These are phyloP conservation scores for Cylindrotheca fusiformis DNA, from an alignment of 108 stramenopile species.

Conservation along the genomic window DNA sequence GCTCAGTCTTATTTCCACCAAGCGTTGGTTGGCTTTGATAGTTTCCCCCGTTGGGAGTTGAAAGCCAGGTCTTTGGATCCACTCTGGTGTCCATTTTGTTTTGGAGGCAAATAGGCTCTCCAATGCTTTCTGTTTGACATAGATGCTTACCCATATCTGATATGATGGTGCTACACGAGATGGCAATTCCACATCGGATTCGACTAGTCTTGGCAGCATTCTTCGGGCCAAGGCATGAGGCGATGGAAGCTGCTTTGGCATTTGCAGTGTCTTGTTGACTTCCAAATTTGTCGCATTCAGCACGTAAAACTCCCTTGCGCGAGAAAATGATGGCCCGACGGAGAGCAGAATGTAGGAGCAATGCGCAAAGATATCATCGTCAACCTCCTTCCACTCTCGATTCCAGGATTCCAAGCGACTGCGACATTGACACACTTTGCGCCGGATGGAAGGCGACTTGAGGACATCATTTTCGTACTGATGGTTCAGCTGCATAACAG, in stretches of 20 bases:
- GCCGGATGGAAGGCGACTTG: constrained; percentile 2
- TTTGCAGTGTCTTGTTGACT: neutral
- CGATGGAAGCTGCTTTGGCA: neutral
- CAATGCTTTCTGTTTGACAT: neutral
- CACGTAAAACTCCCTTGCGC: constrained; percentile 1
- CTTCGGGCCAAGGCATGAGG: constrained; percentile 3
- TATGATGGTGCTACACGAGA: neutral
- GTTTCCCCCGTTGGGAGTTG: neutral
- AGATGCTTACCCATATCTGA: constrained; percentile 3
- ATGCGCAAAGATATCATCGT: neutral
- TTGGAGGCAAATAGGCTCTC: neutral
- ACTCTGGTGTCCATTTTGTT: too few species aligned
- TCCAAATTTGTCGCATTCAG: neutral
- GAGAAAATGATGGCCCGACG: neutral
- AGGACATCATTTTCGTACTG: neutral
- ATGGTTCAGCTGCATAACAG: neutral
- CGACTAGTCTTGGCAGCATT: constrained; percentile 1
- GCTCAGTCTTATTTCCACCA: too few species aligned
- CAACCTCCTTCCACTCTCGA: neutral
- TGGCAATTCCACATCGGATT: neutral
- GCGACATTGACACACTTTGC: neutral
- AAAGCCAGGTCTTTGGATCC: neutral
- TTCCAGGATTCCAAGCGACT: neutral
- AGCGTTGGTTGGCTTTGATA: neutral
- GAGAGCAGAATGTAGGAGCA: constrained; percentile 8